Percentiles rank a stretch among this genome's conserved stretches.
phyloP scores from a whole-genome alignment of 2,329 filamentous ascomycete species.

The Berkeleyomyces basicola region DNA sequence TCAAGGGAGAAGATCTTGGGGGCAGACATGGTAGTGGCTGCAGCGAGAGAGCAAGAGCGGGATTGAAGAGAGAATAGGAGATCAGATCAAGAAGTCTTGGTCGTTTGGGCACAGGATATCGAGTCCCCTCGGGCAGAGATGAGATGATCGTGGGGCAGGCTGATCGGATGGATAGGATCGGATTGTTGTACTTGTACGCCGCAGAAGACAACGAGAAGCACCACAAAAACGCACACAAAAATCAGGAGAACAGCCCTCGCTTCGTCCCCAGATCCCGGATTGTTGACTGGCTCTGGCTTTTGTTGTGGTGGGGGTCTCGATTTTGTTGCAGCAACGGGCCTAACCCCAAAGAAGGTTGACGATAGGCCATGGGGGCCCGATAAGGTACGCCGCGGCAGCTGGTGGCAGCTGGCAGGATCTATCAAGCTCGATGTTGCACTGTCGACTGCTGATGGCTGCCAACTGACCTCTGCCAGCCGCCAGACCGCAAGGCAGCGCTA shows the following conservation, averaged over 20 bases:
- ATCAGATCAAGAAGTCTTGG: neutral
- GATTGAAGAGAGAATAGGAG: too few species aligned
- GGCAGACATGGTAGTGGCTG: conserved; percentile 27
- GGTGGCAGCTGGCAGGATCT: neutral
- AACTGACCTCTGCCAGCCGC: neutral
- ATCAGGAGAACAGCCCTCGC: neutral
- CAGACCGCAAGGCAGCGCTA: neutral
- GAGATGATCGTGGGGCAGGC: too few species aligned
- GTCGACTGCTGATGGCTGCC: neutral
- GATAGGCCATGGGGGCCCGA: neutral
- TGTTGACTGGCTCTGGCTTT: neutral
- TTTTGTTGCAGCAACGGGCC: neutral
- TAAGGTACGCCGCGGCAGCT: neutral
- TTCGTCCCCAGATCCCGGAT: neutral
- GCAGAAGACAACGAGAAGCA: too few species aligned
- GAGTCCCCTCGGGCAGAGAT: neutral
- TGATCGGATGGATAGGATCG: too few species aligned
- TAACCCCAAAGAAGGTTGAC: neutral
- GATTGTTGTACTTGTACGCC: too few species aligned
- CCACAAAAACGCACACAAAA: too few species aligned
- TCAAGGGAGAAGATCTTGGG: conserved; percentile 73
- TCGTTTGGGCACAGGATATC: neutral
- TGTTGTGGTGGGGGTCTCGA: neutral
- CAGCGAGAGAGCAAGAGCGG: neutral
- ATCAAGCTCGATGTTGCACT: neutral